Conservation (phyloP, 108 stramenopile species). For the Cyclostephanos tholiformis region DNA sequence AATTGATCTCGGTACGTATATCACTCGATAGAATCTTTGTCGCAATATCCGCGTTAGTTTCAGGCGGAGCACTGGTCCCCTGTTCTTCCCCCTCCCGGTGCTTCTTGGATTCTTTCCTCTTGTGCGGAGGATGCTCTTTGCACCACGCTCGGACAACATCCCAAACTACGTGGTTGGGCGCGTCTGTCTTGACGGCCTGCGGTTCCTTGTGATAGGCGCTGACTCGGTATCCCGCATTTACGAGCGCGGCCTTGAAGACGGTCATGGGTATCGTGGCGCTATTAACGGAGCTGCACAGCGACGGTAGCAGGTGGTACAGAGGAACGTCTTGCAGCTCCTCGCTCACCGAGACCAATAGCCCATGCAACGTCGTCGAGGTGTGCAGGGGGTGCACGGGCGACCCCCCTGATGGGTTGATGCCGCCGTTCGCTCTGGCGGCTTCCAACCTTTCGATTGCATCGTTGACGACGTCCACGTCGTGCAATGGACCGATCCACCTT, state of each 20-base stretch:
- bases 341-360: slow-evolving; percentile 86
- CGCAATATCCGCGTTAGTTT: slow-evolving; percentile 37
- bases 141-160: slow-evolving; percentile 92
- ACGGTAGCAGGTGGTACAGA: slow-evolving; percentile 87
- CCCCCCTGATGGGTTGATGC: slow-evolving; percentile 37
- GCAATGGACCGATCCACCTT: slow-evolving; percentile 95
- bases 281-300: slow-evolving; percentile 71
- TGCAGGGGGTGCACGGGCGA: slow-evolving; percentile 44
- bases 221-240: slow-evolving; percentile 91
- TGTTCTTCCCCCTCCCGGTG: slow-evolving; percentile 47
- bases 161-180: slow-evolving; percentile 92
- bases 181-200: slow-evolving; percentile 93
- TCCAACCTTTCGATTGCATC: slow-evolving; percentile 74
- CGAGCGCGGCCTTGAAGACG: slow-evolving; percentile 78
- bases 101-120: slow-evolving; percentile 57
- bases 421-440: slow-evolving; percentile 28
- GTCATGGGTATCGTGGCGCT: slow-evolving; percentile 76
- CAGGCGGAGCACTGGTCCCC: slow-evolving; percentile 23
- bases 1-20: slow-evolving; percentile 68
- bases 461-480: slow-evolving; percentile 84
- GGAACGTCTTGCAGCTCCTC: slow-evolving; percentile 95
- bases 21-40: slow-evolving; percentile 74
- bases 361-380: slow-evolving; percentile 58
- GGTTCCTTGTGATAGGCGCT: slow-evolving; percentile 96
- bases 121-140: slow-evolving; percentile 76